These are phyloP conservation scores for Dendrobium officinale DNA, from an alignment of 106 monocot genomes.

Conservation along the genomic window DNA sequence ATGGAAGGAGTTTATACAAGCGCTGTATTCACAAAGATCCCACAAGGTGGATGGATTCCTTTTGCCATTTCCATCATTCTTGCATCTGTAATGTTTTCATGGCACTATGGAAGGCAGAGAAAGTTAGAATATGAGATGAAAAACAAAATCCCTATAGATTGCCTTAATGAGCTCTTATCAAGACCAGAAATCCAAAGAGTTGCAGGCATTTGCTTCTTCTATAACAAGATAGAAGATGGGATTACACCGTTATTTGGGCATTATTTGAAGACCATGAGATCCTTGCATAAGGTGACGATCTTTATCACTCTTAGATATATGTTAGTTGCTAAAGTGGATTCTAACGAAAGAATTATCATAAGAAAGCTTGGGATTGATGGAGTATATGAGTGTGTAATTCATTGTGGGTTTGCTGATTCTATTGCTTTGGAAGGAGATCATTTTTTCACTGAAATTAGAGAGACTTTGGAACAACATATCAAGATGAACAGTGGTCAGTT, in stretches of 20 bases:
- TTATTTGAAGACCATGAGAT: conserved; percentile 44
- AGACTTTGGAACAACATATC: conserved; percentile 25
- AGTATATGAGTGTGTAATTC: conserved; percentile 48
- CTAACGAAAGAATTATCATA: conserved; percentile 33
- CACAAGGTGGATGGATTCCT: conserved; percentile 72
- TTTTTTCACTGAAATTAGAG: conserved; percentile 31
- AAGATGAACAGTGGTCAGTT: conserved; percentile 10
- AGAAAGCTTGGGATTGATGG: conserved; percentile 37
- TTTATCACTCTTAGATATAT: conserved; percentile 49
- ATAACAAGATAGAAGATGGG: conserved; percentile 59
- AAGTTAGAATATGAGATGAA: conserved; percentile 52
- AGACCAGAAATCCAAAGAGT: conserved; percentile 32
- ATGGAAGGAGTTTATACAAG: conserved; percentile 62
- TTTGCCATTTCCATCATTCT: conserved; percentile 63
- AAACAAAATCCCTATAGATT: conserved; percentile 40
- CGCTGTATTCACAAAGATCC: conserved; percentile 56
- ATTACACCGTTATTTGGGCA: conserved; percentile 58
- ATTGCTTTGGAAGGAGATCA: conserved; percentile 32
- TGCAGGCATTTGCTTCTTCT: conserved; percentile 72
- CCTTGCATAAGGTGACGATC: conserved; percentile 49
- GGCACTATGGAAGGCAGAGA: conserved; percentile 65
- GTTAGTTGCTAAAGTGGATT: conserved; percentile 45
- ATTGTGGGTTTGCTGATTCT: conserved; percentile 59
- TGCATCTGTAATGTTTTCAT: conserved; percentile 57
- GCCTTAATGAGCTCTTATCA: conserved; percentile 28